Base-by-base conservation (phyloP, 2,329 filamentous ascomycete genomes). In the Arachnomyces sp. region DNA sequence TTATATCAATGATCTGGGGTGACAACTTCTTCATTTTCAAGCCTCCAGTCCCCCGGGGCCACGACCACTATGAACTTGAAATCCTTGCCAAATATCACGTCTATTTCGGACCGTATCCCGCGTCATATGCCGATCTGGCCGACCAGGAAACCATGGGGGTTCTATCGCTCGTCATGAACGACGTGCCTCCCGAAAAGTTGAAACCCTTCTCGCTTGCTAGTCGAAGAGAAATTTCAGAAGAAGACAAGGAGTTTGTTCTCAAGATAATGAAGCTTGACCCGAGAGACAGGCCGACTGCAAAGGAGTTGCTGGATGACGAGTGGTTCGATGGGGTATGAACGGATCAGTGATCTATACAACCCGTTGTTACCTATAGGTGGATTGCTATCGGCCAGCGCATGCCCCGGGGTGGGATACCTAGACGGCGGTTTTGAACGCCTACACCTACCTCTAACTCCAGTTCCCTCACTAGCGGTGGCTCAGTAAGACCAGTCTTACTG, bases 191-290 rank as follows among this genome's bases (percentile, higher is more conserved):
- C 40, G 28, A 53, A 32, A 47, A 47, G 41, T 43, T 51, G 44
- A 60, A 49, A 38, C 52, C 53, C 2, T 58, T 61, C 36, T 40
- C 18, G 1, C 32, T 34, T 11, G 47, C 49, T 12, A 49, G 42
- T 36, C 49, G 51, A 11, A 31, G 36, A 34, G 60, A 64, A 41
- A 50, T 65, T 14, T 50, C 44, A 3, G 40, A 49, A 17, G 46
- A 54, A 31, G 58, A 64, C 39, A 59, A 56, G 36, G 39, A 36
- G 11, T 68, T 68, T 46, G 43, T 68, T n/a, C 35, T 49, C 2
- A 67, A 57, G 47, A 63, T 68, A 13, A 67, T 70, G 64, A 67
- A 60, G 44, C 52, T 70, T 5, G 64, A 69, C 43, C 62, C 59
- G 32, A 56, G 64, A 41, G 64, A 68, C 43, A 52, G 64, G 25